Evolutionary conservation across 2,329 filamentous ascomycete species (phyloP).

Genomic region (Xylaria sp.): DNA sequence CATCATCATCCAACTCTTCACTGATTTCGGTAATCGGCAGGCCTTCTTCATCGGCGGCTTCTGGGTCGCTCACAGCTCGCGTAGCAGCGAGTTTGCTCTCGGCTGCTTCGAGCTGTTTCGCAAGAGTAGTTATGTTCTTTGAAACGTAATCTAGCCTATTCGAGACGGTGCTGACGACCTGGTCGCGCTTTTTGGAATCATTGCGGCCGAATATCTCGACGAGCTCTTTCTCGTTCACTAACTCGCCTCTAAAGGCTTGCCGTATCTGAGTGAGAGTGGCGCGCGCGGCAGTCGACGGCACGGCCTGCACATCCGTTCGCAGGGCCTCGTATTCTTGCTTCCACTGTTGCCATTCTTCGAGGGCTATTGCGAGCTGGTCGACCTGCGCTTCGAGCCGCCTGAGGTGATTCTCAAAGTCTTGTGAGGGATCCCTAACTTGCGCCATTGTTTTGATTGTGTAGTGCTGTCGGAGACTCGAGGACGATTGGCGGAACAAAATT

Average conservation of each 20-base stretch:
- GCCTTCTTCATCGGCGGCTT: slow-evolving; percentile 68
- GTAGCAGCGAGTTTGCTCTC: slow-evolving; percentile 73
- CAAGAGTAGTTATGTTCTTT: slow-evolving; percentile 74
- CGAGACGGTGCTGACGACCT: slow-evolving; percentile 71
- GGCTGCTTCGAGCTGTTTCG: slow-evolving; percentile 60
- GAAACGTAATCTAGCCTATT: slow-evolving; percentile 88
- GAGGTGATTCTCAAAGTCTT: slow-evolving; percentile 76
- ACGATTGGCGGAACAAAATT: slow-evolving; percentile 12
- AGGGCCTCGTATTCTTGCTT: slow-evolving; percentile 91
- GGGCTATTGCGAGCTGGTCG: slow-evolving; percentile 71
- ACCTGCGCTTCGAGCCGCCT: slow-evolving; percentile 77
- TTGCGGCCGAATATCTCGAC: slow-evolving; percentile 54
- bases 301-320: slow-evolving; percentile 75
- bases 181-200: slow-evolving; percentile 58
- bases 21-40: slow-evolving; percentile 87
- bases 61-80: slow-evolving; percentile 63
- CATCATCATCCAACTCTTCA: slow-evolving; percentile 90
- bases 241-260: slow-evolving; percentile 64
- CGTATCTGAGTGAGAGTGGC: slow-evolving; percentile 64
- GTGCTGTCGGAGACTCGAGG: neutral
- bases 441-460: slow-evolving; percentile 14
- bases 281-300: slow-evolving; percentile 54
- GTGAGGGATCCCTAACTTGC: slow-evolving; percentile 56
- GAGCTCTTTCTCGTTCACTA: slow-evolving; percentile 66
- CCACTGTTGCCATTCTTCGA: slow-evolving; percentile 89